Percentiles rank a stretch among this genome's conserved stretches.
Conservation (phyloP, 768 basidiomycete genomes). For the Rhizopogon vulgaris region DNA sequence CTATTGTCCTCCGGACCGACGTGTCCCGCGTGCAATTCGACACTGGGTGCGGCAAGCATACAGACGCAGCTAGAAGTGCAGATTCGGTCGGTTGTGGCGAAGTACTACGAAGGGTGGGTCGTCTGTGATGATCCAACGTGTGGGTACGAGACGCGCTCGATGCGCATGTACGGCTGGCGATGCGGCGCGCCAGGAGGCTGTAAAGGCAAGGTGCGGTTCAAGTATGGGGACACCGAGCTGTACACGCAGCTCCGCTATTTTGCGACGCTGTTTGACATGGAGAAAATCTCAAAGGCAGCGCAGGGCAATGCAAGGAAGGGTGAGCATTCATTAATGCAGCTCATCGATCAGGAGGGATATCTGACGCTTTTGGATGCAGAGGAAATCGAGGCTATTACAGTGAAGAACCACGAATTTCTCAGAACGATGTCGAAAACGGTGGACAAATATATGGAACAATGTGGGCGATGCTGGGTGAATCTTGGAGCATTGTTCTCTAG, state of each 20-base stretch:
- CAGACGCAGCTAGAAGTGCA: conserved; percentile 83
- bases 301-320: conserved; percentile 40
- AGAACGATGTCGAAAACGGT: conserved; percentile 49
- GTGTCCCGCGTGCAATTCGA: conserved; percentile 62
- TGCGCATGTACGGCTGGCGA: conserved; percentile 84
- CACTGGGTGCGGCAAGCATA: conserved; percentile 54
- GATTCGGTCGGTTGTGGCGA: conserved; percentile 67
- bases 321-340: conserved; percentile 15
- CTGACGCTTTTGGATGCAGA: conserved; percentile 33
- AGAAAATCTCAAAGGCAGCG: conserved; percentile 51
- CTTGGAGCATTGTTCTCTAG: conserved; percentile 34
- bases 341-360: neutral
- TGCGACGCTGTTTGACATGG: conserved; percentile 66
- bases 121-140: conserved; percentile 86
- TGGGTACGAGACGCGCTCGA: conserved; percentile 79
- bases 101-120: conserved; percentile 88
- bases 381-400: conserved; percentile 43
- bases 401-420: conserved; percentile 47
- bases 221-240: conserved; percentile 82
- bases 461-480: conserved; percentile 18
- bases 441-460: conserved; percentile 78
- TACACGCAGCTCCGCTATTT: conserved; percentile 92
- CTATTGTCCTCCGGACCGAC: conserved; percentile 57
- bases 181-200: conserved; percentile 48
- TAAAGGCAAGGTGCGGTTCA: conserved; percentile 6